These are phyloP conservation scores for Aphanomyces stellatus DNA, from an alignment of 352 stramenopile genomes.

Conservation along the genomic window DNA sequence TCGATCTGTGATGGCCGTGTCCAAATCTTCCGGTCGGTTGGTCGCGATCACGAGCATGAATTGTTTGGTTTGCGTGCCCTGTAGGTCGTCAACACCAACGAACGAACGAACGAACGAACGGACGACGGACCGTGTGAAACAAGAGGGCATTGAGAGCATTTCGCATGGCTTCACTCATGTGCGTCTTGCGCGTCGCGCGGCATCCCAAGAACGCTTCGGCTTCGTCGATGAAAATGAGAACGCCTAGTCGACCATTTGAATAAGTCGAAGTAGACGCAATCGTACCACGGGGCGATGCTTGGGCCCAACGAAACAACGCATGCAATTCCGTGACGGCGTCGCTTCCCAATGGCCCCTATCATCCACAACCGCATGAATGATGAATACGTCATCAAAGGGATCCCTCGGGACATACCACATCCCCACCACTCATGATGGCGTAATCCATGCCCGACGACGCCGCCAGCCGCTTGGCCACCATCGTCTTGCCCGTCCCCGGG, in stretches of 20 bases:
- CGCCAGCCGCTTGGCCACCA: conserved; percentile 78
- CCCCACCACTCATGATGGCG: conserved; percentile 74
- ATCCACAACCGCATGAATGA: neutral
- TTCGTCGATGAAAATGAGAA: conserved; percentile 86
- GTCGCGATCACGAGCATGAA: conserved; percentile 81
- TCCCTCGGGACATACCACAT: conserved; percentile 31
- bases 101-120: neutral
- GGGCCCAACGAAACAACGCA: conserved; percentile 74
- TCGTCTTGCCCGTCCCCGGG: conserved; percentile 79
- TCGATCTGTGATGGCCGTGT: conserved; percentile 64
- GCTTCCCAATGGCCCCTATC: conserved; percentile 47
- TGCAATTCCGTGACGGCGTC: conserved; percentile 76
- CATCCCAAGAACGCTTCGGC: conserved; percentile 75
- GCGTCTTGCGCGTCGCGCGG: conserved; percentile 60
- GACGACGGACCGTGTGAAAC: conserved; percentile 44
- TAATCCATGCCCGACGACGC: conserved; percentile 64
- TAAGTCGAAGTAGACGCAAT: neutral
- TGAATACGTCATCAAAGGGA: neutral
- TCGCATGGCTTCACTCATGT: conserved; percentile 77
- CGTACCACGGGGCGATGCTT: conserved; percentile 44
- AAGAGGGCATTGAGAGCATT: conserved; percentile 78
- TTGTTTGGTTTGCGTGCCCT: conserved; percentile 48
- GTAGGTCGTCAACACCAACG: neutral
- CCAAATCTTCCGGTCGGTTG: conserved; percentile 72
- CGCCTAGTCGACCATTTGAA: conserved; percentile 20